Conservation (phyloP, 805 yeast genomes). For the Pichia scutulata region DNA sequence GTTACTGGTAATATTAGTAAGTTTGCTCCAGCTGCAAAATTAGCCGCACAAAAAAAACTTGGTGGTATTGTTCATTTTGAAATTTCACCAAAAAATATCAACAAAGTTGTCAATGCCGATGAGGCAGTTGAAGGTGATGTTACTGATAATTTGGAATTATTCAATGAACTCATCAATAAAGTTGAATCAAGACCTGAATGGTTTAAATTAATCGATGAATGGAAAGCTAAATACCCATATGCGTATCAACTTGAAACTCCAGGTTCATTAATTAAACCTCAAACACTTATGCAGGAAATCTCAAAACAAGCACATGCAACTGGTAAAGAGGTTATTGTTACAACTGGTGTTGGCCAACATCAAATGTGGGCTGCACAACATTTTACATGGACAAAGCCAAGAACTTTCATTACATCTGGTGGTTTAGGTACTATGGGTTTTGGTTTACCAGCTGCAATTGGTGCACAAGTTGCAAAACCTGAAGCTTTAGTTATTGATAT, state of each 20-base stretch:
- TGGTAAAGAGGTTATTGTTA: conserved; percentile 71
- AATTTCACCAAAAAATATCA: conserved; percentile 92
- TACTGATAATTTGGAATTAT: conserved; percentile 60
- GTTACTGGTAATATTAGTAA: conserved; percentile 81
- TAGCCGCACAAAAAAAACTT: conserved; percentile 78
- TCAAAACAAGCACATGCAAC: conserved; percentile 59
- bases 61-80: conserved; percentile 98
- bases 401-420: conserved; percentile 95
- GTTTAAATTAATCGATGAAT: conserved; percentile 63
- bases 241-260: conserved; percentile 74
- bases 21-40: conserved; percentile 90
- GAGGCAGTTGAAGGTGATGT: conserved; percentile 98
- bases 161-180: conserved; percentile 61
- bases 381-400: conserved; percentile 88
- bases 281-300: conserved; percentile 76
- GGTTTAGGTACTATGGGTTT: conserved; percentile 99
- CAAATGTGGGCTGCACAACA: conserved; percentile 99
- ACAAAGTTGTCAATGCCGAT: conserved; percentile 93
- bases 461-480: conserved; percentile 95
- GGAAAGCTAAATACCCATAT: conserved; percentile 87
- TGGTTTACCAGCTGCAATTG: conserved; percentile 96
- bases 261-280: conserved; percentile 81
- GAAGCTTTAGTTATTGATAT: conserved; percentile 93
- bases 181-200: conserved; percentile 71
- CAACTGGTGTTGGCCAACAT: conserved; percentile 99